Evolutionary conservation across 1,284 basidiomycete species (phyloP).

Genomic region (Ganoderma multipileum): DNA sequence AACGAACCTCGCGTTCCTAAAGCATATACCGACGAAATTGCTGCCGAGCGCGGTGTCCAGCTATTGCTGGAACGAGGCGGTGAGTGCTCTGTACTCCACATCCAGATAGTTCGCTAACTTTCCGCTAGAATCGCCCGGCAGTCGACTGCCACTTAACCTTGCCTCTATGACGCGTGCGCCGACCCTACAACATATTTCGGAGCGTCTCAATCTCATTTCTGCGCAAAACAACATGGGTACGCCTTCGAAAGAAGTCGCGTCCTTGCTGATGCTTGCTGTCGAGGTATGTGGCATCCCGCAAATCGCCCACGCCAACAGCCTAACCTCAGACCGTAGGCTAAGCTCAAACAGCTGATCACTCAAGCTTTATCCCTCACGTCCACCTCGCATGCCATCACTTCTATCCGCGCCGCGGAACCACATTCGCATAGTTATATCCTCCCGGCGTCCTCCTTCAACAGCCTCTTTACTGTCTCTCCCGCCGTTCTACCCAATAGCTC

Average conservation of each 20-base stretch:
- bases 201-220: slow-evolving; percentile 80
- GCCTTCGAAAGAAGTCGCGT: slow-evolving; percentile 67
- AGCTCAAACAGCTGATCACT: slow-evolving; percentile 81
- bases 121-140: slow-evolving; percentile 68
- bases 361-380: slow-evolving; percentile 79
- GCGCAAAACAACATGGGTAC: slow-evolving; percentile 73
- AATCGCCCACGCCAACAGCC: not conserved
- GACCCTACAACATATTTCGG: slow-evolving; percentile 78
- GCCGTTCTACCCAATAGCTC: slow-evolving; percentile 79
- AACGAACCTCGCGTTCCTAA: slow-evolving; percentile 44
- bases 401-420: slow-evolving; percentile 69
- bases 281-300: slow-evolving; percentile 54
- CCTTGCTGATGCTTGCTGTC: slow-evolving; percentile 77
- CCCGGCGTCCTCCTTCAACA: slow-evolving; percentile 72
- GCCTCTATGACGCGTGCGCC: slow-evolving; percentile 73
- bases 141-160: slow-evolving; percentile 70
- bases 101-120: not conserved
- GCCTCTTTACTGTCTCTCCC: slow-evolving; percentile 78
- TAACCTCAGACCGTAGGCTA: slow-evolving; percentile 56
- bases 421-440: slow-evolving; percentile 59
- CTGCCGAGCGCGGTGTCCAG: slow-evolving; percentile 70
- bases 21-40: slow-evolving; percentile 68
- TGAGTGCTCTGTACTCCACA: slow-evolving; percentile 37
- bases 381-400: slow-evolving; percentile 75
- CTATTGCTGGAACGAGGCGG: slow-evolving; percentile 70